Base-by-base conservation (phyloP, 139 green algal genomes). In the Medakamo hakoo region DNA sequence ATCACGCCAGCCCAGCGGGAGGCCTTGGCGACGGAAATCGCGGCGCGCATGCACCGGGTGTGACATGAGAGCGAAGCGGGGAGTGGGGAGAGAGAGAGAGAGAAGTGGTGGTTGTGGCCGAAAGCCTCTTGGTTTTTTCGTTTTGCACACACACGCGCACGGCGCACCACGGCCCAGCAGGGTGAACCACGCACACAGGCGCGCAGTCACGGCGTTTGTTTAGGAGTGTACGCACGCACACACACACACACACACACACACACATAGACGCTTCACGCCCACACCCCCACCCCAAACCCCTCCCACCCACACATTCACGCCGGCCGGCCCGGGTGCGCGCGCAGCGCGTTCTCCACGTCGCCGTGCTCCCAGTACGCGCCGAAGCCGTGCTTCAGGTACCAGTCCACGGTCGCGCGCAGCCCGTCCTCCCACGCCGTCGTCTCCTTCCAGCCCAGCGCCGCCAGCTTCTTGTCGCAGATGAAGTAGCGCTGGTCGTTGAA, bases 401-500 rank as follows among this genome's bases (percentile, higher is more conserved):
- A 99, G 9, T 95, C 76, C 3, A 95, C 75, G 0, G 93, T 99
- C 62, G 85, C 86, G 27, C 79, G 80, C 30, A 99, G 78, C 19
- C 93, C 93, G 28, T 95, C 82, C 68, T 94, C 86, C 88, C 90
- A 99, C 3, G 59, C 63, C 2, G 81, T 94, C 16, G 62, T 60
- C 76, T 97, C 88, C 55, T 66, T 71, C 93, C 93, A 99, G 28
- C 93, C 93, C 65, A 99, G 79, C 3, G 64, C 67, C 19, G 64
- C 78, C 58, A 99, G 80, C 82, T 98, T 98, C 27, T 85, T 68
- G 67, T 86, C 82, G 58, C 86, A 89, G 62, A 98, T 94, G 82
- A 88, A 97, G 75, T 98, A 98, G 5, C 90, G 73, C 55, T 81
- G 59, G 69, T 96, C 88, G 56, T 95, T 94, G 78, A 95, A 95